These are phyloP conservation scores for Vitis rupestris DNA, from an alignment of 164 flowering plant species.

Conservation along the genomic window DNA sequence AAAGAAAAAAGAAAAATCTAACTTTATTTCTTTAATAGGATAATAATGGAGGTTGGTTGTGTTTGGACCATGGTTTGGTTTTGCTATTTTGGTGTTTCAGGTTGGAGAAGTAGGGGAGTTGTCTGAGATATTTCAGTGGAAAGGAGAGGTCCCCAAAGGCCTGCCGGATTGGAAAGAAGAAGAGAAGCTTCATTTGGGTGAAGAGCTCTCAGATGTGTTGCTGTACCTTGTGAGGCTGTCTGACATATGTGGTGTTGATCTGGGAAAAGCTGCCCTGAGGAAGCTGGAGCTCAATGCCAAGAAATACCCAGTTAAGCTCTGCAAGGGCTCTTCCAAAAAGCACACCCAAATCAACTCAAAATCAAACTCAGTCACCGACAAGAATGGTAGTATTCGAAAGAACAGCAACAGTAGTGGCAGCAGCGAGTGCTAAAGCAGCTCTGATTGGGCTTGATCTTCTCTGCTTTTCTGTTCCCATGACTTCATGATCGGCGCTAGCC, in stretches of 20 bases:
- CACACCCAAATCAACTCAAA: conserved; percentile 9
- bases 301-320: conserved; percentile 17
- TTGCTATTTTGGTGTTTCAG: conserved; percentile 7
- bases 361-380: background rate
- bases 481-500: background rate
- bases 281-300: conserved; percentile 25
- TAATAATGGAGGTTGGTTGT: too few species aligned
- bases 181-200: conserved; percentile 26
- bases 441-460: conserved; percentile 9
- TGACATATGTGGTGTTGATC: conserved; percentile 25
- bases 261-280: conserved; percentile 23
- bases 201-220: conserved; percentile 27
- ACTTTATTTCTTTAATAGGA: too few species aligned
- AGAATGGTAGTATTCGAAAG: background rate
- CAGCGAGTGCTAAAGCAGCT: background rate
- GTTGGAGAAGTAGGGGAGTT: conserved; percentile 32
- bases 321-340: conserved; percentile 21
- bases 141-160: conserved; percentile 29
- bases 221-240: conserved; percentile 24
- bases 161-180: conserved; percentile 25
- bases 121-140: conserved; percentile 30
- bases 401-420: background rate
- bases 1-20: too few species aligned
- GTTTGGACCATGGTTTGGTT: too few species aligned
- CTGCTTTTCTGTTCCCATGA: conserved; percentile 3